Conservation (phyloP, 1,139 yeast genomes). For the Yamadazyma kanchanaburiensis region DNA sequence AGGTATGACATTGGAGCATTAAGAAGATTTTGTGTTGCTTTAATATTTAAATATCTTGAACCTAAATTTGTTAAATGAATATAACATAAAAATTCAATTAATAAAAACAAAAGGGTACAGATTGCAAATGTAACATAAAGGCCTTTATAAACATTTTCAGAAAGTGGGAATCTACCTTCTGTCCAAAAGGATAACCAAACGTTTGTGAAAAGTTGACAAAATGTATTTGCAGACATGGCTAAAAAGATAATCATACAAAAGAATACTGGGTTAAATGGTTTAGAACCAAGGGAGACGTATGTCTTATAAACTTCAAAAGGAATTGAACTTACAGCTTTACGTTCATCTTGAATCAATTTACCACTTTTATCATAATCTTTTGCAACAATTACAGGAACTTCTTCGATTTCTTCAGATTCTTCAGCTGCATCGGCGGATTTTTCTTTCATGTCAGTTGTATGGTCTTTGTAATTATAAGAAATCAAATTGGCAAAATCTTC, state of each 20-base stretch:
- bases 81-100: constrained; percentile 42
- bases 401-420: constrained; percentile 12
- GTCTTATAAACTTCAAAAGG: constrained; percentile 28
- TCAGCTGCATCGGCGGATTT: constrained; percentile 9
- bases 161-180: constrained; percentile 46
- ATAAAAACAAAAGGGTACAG: constrained; percentile 33
- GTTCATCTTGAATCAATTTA: constrained; percentile 27
- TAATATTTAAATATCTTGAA: constrained; percentile 35
- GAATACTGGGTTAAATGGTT: constrained; percentile 30
- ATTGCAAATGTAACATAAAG: constrained; percentile 57
- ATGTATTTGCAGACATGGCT: constrained; percentile 42
- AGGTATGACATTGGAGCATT: constrained; percentile 55
- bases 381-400: constrained; percentile 4
- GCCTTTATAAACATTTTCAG: constrained; percentile 67
- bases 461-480: constrained; percentile 38
- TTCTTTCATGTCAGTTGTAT: constrained; percentile 11
- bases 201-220: constrained; percentile 62
- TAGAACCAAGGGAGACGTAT: constrained; percentile 61
- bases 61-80: constrained; percentile 52
- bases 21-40: constrained; percentile 9
- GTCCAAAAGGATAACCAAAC: constrained; percentile 91
- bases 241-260: constrained; percentile 5
- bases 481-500: constrained; percentile 50
- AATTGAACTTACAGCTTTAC: constrained; percentile 39
- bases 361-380: constrained; percentile 18